These are phyloP conservation scores for Linderniella brevidens DNA, from an alignment of 257 asterid genomes.

Conservation along the genomic window DNA sequence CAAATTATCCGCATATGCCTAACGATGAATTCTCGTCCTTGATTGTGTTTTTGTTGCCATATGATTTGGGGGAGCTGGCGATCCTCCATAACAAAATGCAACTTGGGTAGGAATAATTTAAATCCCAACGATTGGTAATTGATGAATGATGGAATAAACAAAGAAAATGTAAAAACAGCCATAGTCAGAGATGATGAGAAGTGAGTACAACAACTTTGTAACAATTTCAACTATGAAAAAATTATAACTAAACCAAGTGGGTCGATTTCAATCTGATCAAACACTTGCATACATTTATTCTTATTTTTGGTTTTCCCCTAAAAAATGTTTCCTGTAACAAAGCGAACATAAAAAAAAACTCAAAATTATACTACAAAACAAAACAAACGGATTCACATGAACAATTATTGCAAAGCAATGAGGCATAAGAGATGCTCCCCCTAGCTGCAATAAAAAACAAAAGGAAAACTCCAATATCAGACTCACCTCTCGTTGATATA, in stretches of 20 bases:
- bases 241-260: not conserved
- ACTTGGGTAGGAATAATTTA: slow-evolving; percentile 22
- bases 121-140: slow-evolving; percentile 5
- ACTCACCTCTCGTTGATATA: not conserved
- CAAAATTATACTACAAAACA: slow-evolving; percentile 7
- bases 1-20: too few species aligned
- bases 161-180: not conserved
- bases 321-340: slow-evolving; percentile 39
- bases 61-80: slow-evolving; percentile 28
- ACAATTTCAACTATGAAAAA: not conserved
- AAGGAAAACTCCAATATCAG: slow-evolving; percentile 1
- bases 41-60: slow-evolving; percentile 14
- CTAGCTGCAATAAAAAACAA: slow-evolving; percentile 34
- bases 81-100: slow-evolving; percentile 49
- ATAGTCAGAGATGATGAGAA: not conserved
- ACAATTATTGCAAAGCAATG: not conserved
- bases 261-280: not conserved
- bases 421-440: slow-evolving; percentile 58
- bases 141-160: not conserved
- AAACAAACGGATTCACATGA: not conserved
- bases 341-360: slow-evolving; percentile 5
- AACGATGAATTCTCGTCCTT: slow-evolving; percentile 16
- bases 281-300: slow-evolving; percentile 36
- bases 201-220: not conserved
- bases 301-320: slow-evolving; percentile 33